Evolutionary conservation across 163 green algal genomes (phyloP).

Genomic region (Chloroidium sp.): DNA sequence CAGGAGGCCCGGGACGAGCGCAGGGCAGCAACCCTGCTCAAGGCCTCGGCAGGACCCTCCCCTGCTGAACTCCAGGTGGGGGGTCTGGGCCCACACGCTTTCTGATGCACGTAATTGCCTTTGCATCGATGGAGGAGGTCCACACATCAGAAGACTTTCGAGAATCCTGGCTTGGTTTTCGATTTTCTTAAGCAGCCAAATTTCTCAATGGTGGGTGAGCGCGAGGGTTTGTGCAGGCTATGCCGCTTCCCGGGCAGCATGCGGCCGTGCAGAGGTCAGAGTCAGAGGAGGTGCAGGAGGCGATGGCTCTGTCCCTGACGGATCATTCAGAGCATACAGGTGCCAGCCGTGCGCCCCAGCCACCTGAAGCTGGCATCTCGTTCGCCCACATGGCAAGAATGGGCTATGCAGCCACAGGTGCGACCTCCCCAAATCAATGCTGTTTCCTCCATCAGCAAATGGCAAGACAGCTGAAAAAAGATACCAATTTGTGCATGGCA

Average conservation of each 20-base stretch:
- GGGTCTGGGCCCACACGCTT: neutral
- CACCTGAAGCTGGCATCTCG: conserved; percentile 35
- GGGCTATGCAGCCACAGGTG: conserved; percentile 65
- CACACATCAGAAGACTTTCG: neutral
- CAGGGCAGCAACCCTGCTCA: neutral
- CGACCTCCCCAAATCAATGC: neutral
- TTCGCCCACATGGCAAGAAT: conserved; percentile 65
- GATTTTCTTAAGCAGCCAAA: neutral
- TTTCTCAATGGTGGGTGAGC: neutral
- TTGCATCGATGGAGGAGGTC: neutral
- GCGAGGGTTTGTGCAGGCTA: conserved; percentile 12
- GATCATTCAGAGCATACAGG: neutral
- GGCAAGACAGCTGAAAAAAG: too few relatives aligned
- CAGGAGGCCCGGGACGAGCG: neutral
- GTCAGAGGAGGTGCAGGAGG: conserved; percentile 1
- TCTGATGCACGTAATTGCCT: neutral
- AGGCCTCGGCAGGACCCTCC: neutral
- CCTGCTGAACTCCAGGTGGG: conserved; percentile 3
- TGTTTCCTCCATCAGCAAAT: neutral
- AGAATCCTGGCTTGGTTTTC: neutral
- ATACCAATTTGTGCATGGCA: too few relatives aligned
- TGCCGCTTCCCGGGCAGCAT: conserved; percentile 24
- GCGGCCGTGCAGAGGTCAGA: conserved; percentile 4
- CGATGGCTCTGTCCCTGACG: neutral
- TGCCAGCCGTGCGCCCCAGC: conserved; percentile 6